These are phyloP conservation scores for Paecilomyces sp. DNA, from an alignment of 2,329 filamentous ascomycete genomes.

Conservation along the genomic window DNA sequence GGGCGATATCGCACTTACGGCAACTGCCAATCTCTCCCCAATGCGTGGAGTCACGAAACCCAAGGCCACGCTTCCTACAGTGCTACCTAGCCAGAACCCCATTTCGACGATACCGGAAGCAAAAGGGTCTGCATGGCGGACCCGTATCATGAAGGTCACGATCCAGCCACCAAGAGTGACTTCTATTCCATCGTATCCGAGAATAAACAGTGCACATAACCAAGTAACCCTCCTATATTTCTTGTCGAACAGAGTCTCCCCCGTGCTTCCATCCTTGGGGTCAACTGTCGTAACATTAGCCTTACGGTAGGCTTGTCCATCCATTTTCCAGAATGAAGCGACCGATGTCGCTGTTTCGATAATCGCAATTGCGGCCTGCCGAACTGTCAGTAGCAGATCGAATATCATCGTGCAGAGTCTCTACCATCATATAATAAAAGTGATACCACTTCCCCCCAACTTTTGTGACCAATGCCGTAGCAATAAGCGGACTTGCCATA, in stretches of 20 bases:
- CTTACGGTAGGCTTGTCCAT: constrained; percentile 7
- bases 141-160: constrained; percentile 76
- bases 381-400: background rate
- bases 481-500: constrained; percentile 60
- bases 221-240: constrained; percentile 48
- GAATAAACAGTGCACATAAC: constrained; percentile 64
- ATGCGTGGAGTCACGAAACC: constrained; percentile 64
- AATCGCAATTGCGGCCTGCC: constrained; percentile 34
- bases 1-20: constrained; percentile 16
- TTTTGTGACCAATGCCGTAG: constrained; percentile 65
- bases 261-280: constrained; percentile 3
- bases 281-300: background rate
- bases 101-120: constrained; percentile 68
- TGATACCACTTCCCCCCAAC: constrained; percentile 57
- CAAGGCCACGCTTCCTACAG: constrained; percentile 62
- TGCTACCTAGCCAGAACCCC: constrained; percentile 79
- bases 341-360: constrained; percentile 42
- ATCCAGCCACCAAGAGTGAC: constrained; percentile 70
- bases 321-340: constrained; percentile 10
- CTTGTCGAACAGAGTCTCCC: constrained; percentile 5
- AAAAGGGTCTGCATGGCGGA: constrained; percentile 62
- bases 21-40: constrained; percentile 62
- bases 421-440: constrained; percentile 70
- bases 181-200: constrained; percentile 73
- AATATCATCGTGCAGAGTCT: constrained; percentile 51